These are phyloP conservation scores for Teratosphaeria viscida DNA, from an alignment of 2,329 filamentous ascomycete genomes.

Conservation along the genomic window DNA sequence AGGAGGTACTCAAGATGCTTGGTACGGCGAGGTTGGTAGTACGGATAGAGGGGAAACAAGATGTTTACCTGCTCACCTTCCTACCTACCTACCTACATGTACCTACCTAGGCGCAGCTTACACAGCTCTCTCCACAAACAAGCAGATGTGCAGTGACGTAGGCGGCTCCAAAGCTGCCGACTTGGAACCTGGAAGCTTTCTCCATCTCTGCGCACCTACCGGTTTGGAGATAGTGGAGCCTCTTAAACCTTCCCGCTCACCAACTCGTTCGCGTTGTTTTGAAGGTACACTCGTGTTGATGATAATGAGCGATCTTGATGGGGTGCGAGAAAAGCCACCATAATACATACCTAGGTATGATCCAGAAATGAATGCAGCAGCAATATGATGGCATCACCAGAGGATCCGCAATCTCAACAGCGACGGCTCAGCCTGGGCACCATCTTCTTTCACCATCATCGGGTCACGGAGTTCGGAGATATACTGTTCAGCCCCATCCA, in stretches of 20 bases:
- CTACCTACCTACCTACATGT: too few relatives aligned
- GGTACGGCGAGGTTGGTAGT: background rate
- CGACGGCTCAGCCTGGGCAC: conserved; percentile 2
- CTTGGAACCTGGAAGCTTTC: background rate
- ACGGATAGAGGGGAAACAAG: background rate
- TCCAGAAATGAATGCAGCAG: background rate
- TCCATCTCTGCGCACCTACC: conserved; percentile 1
- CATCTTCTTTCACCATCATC: background rate
- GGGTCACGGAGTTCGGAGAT: background rate
- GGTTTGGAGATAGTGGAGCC: background rate
- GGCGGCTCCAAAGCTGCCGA: background rate
- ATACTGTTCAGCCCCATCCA: conserved; percentile 2
- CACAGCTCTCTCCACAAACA: background rate
- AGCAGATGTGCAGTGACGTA: background rate
- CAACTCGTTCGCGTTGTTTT: background rate
- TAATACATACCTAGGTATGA: background rate
- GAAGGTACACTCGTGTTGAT: background rate
- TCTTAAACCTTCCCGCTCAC: background rate
- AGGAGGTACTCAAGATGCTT: too few relatives aligned
- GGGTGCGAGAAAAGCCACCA: background rate
- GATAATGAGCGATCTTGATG: background rate
- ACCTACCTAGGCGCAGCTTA: background rate
- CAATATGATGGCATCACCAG: background rate
- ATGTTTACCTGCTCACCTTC: background rate
- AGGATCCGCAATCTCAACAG: background rate